Evolutionary conservation across 768 basidiomycete species (phyloP).

Genomic region (Hygrophorus pudorinus): DNA sequence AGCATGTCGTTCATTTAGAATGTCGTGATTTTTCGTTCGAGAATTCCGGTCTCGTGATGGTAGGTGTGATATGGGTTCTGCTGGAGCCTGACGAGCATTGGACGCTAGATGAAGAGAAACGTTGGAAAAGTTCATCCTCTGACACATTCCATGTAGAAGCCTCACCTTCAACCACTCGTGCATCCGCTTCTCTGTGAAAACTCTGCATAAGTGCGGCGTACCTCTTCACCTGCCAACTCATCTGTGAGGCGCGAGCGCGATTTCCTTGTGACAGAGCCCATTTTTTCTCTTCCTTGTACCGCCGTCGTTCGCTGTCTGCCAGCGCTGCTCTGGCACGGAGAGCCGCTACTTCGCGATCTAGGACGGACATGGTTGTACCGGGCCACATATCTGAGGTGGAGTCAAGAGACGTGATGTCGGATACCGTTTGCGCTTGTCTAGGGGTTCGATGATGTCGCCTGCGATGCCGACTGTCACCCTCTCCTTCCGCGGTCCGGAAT

Average conservation of each 20-base stretch:
- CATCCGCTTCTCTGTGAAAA: conserved; percentile 70
- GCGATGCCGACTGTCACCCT: conserved; percentile 17
- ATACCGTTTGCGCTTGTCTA: conserved; percentile 9
- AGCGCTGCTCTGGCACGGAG: conserved; percentile 69
- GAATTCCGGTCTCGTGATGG: not conserved
- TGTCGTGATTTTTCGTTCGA: not conserved
- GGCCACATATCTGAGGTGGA: conserved; percentile 60
- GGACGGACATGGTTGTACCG: conserved; percentile 44
- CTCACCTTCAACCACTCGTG: conserved; percentile 55
- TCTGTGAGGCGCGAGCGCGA: conserved; percentile 59
- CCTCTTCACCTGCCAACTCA: conserved; percentile 77
- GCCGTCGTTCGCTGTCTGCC: conserved; percentile 73
- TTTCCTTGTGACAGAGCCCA: conserved; percentile 82
- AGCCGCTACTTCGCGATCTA: conserved; percentile 66
- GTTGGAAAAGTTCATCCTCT: not conserved
- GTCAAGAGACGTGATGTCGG: conserved; percentile 62
- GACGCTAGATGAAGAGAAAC: not conserved
- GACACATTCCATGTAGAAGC: not conserved
- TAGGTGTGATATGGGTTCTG: not conserved
- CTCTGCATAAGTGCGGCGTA: conserved; percentile 75
- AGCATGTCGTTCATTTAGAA: not conserved
- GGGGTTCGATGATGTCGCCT: conserved; percentile 18
- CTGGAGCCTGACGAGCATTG: not conserved
- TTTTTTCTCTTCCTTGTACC: conserved; percentile 79
- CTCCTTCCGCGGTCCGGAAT: conserved; percentile 32